Conservation (phyloP, 1,139 yeast genomes). For the Scheffersomyces illinoinensis region DNA sequence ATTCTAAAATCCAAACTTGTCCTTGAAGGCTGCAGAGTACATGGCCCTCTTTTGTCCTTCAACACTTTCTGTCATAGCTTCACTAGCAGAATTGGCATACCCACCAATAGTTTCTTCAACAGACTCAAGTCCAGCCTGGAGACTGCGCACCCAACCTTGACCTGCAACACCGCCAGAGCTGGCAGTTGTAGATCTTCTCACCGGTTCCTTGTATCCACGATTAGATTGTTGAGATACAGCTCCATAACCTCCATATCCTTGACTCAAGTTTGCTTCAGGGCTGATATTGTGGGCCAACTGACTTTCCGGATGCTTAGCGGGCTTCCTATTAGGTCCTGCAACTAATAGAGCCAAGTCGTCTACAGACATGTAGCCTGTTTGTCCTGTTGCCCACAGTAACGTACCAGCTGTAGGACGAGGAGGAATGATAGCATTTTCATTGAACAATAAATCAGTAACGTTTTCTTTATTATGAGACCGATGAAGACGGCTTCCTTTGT, state of each 20-base stretch:
- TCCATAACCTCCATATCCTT: slow-evolving; percentile 24
- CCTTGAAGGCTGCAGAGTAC: slow-evolving; percentile 52
- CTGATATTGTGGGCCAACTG: slow-evolving; percentile 55
- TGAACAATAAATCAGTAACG: slow-evolving; percentile 55
- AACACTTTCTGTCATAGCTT: slow-evolving; percentile 52
- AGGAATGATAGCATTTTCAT: slow-evolving; percentile 64
- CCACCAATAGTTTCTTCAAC: slow-evolving; percentile 59
- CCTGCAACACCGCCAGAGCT: slow-evolving; percentile 30
- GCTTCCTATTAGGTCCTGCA: slow-evolving; percentile 61
- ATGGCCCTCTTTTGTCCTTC: slow-evolving; percentile 53
- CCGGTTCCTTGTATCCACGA: slow-evolving; percentile 52
- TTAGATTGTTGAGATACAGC: slow-evolving; percentile 6
- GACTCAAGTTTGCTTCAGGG: slow-evolving; percentile 47
- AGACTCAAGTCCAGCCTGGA: slow-evolving; percentile 54
- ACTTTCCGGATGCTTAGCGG: slow-evolving; percentile 56
- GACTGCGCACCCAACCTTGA: slow-evolving; percentile 44
- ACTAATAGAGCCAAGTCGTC: slow-evolving; percentile 61
- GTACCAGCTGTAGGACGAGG: slow-evolving; percentile 80
- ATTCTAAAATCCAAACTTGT: slow-evolving; percentile 51
- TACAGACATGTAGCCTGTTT: slow-evolving; percentile 53
- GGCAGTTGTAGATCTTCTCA: slow-evolving; percentile 30
- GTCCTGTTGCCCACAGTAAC: slow-evolving; percentile 85
- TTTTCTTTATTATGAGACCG: slow-evolving; percentile 18
- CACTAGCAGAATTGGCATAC: slow-evolving; percentile 57
- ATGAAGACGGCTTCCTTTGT: slow-evolving; percentile 41